Evolutionary conservation across 2,329 filamentous ascomycete species (phyloP), one percentile per base, ranked within the genome.

Genomic region (Colletotrichum coccodes): DNA sequence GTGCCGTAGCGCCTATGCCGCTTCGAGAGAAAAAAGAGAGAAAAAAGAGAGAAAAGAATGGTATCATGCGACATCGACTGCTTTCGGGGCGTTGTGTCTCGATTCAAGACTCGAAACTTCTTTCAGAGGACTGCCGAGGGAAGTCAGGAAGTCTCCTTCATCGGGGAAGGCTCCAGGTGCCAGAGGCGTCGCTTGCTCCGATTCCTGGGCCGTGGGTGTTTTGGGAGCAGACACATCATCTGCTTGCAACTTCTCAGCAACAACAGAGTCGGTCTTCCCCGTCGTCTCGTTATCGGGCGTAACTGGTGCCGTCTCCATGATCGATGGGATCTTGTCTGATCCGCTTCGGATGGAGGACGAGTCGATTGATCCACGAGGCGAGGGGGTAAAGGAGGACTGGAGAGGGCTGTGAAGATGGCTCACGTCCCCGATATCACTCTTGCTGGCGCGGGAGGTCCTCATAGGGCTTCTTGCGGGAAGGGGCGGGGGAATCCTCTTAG

Each of bases 401-500:
- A 87, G 76, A 16, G 87, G 87, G 73, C 86, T 89, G 72, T 79
- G 80, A 12, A 86, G 77, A 76, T 78, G 70, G 72, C 78, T 74
- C 3, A 93, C 78, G 82, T 95, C 78, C 81, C 90, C 75, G 86
- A 92, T 83, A 79, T 92, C 80, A 78, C 87, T 77, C 76, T 82
- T 86, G 73, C 83, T 84, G 3, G 80, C 82, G 47, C 84, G 80
- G 4, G 87, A 89, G 26, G 80, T 76, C 84, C 93, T 73, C 78
- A 90, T 90, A 1, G 94, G 92, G 76, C 92, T 97, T 54, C 94
- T 86, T 3, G 89, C 86, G 1, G 95, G 95, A 14, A 97, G 86
- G 9, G 92, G 90, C 1, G 95, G 94, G 1, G 94, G 89, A 1
- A 91, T 80, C 40, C 94, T 88, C 81, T 95, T 97, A 14, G 93